Conservation (phyloP, 768 basidiomycete genomes). For the Boletellus ananiceps region DNA sequence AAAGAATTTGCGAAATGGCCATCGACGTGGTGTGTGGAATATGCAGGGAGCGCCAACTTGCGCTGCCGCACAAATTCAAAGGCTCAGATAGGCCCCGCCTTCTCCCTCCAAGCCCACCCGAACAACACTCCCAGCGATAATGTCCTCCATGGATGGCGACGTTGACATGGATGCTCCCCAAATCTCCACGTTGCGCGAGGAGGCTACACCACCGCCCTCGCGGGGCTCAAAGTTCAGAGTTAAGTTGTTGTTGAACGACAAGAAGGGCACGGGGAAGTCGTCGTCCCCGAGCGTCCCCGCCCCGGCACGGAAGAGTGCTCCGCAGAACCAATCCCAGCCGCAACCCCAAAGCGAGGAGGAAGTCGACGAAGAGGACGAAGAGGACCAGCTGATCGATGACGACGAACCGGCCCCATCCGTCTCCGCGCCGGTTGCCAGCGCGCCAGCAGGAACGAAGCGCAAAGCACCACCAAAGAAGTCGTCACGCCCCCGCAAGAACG, state of each 20-base stretch:
- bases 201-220: slow-evolving; percentile 62
- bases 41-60: background rate
- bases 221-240: slow-evolving; percentile 42
- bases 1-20: slow-evolving; percentile 1
- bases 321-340: slow-evolving; percentile 17
- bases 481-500: slow-evolving; percentile 50
- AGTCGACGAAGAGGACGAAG: slow-evolving; percentile 61
- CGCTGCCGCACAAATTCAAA: background rate
- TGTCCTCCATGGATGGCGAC: slow-evolving; percentile 35
- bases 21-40: slow-evolving; percentile 1
- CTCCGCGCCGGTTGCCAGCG: slow-evolving; percentile 24
- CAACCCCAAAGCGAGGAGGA: slow-evolving; percentile 41
- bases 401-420: slow-evolving; percentile 34
- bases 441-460: slow-evolving; percentile 42
- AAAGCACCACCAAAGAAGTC: slow-evolving; percentile 46
- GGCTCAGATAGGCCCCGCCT: background rate
- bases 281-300: slow-evolving; percentile 28
- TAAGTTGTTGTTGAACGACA: slow-evolving; percentile 48
- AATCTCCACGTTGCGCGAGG: slow-evolving; percentile 74
- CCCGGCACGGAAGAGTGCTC: slow-evolving; percentile 18
- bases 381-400: slow-evolving; percentile 80
- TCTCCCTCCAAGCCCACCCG: background rate
- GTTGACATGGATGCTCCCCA: slow-evolving; percentile 76
- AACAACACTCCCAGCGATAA: background rate
- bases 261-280: slow-evolving; percentile 34